Conservation (phyloP, 2,329 filamentous ascomycete species). For the Pseudonectria foliicola region DNA sequence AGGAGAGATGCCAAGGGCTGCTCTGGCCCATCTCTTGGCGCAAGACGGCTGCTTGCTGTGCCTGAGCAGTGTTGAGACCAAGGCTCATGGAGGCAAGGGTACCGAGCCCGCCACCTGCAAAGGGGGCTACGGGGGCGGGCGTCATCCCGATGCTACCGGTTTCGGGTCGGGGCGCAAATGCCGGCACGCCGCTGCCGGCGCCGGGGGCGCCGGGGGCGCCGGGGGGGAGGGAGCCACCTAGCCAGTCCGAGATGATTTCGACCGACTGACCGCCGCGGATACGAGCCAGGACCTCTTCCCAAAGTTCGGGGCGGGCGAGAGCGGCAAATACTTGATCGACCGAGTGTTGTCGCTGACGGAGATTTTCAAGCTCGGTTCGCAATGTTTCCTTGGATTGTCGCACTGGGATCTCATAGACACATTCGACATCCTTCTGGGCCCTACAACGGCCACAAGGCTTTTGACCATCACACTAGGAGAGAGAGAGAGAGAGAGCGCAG, state of each 20-base stretch:
- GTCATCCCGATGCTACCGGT: conserved; percentile 7
- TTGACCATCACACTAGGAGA: conserved; percentile 49
- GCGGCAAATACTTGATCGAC: conserved; percentile 50
- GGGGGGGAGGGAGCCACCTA: conserved; percentile 30
- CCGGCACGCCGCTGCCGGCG: conserved; percentile 23
- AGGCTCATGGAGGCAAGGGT: conserved; percentile 26
- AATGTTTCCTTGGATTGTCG: conserved; percentile 58
- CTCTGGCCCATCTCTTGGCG: conserved; percentile 35
- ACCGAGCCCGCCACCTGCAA: conserved; percentile 20
- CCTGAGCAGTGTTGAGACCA: conserved; percentile 23
- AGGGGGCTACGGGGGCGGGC: conserved; percentile 18
- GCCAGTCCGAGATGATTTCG: conserved; percentile 50
- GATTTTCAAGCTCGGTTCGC: conserved; percentile 50
- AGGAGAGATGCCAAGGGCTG: conserved; percentile 44
- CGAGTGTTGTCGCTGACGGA: conserved; percentile 47
- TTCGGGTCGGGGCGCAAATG: conserved; percentile 17
- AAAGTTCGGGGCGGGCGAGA: conserved; percentile 41
- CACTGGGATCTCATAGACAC: conserved; percentile 55
- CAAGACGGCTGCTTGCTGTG: conserved; percentile 22
- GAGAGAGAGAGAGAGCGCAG: not conserved
- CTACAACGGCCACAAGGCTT: conserved; percentile 50
- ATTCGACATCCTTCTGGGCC: conserved; percentile 47
- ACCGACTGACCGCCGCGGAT: conserved; percentile 47
- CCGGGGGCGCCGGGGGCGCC: conserved; percentile 2
- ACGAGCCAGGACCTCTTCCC: conserved; percentile 47